Percentiles rank a stretch among this genome's conserved stretches.
phyloP scores from a whole-genome alignment of 2,329 filamentous ascomycete genomes.

The Conoideocrella luteorostrata region DNA sequence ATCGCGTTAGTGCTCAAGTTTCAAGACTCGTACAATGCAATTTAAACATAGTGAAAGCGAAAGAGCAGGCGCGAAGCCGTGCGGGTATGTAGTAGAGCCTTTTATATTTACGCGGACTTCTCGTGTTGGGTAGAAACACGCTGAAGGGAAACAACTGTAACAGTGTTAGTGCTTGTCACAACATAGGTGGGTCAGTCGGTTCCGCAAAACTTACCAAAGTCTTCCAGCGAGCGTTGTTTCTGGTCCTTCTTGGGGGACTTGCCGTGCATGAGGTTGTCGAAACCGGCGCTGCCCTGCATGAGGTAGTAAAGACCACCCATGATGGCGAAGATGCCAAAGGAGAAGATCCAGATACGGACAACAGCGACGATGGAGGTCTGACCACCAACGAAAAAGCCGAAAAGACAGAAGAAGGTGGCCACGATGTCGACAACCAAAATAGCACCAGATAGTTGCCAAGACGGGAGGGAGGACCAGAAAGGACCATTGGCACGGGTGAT shows the following conservation, averaged over 20 bases:
- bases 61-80: conserved; percentile 28
- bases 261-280: conserved; percentile 91
- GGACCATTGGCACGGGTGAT: conserved; percentile 90
- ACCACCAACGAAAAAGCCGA: conserved; percentile 68
- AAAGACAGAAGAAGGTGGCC: conserved; percentile 79
- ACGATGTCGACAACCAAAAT: conserved; percentile 77
- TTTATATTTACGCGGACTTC: conserved; percentile 61
- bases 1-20: conserved; percentile 26
- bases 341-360: conserved; percentile 86
- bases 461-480: conserved; percentile 85
- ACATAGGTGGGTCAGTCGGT: not conserved
- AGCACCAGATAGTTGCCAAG: conserved; percentile 74
- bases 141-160: conserved; percentile 74
- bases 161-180: conserved; percentile 41
- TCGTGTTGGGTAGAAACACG: conserved; percentile 89
- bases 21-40: conserved; percentile 31
- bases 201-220: conserved; percentile 64
- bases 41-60: conserved; percentile 34
- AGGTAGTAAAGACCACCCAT: conserved; percentile 71
- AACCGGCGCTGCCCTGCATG: conserved; percentile 71
- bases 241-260: conserved; percentile 75
- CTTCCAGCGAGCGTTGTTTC: conserved; percentile 80
- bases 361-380: conserved; percentile 75
- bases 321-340: conserved; percentile 81
- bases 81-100: conserved; percentile 31